Percentiles rank a stretch among this genome's conserved stretches.
phyloP scores from a whole-genome alignment of 768 basidiomycete genomes.

The Chalciporus sphaerocephalus region DNA sequence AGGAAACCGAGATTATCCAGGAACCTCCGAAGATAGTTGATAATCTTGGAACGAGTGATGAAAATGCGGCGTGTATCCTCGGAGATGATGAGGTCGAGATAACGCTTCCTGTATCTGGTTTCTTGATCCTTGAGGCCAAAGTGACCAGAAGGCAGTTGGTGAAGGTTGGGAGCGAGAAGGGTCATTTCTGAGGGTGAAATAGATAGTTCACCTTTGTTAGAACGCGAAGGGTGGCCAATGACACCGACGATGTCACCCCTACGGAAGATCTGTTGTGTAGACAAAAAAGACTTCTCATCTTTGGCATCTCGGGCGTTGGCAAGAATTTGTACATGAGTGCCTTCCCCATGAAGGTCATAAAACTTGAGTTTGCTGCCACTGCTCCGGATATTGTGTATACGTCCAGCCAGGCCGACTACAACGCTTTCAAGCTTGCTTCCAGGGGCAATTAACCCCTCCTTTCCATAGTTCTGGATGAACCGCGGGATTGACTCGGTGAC shows the following conservation, averaged over 20 bases:
- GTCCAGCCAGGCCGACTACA: conserved; percentile 73
- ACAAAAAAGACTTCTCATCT: conserved; percentile 59
- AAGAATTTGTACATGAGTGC: conserved; percentile 91
- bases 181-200: conserved; percentile 76
- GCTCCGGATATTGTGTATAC: conserved; percentile 85
- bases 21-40: conserved; percentile 91
- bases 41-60: conserved; percentile 80
- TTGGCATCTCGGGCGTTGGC: conserved; percentile 79
- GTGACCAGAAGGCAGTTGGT: conserved; percentile 89
- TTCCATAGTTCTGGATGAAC: conserved; percentile 72
- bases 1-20: conserved; percentile 90
- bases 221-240: conserved; percentile 81
- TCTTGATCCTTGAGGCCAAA: conserved; percentile 97
- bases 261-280: conserved; percentile 80
- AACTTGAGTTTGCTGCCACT: conserved; percentile 83
- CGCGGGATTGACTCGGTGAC: conserved; percentile 70
- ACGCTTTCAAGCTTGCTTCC: conserved; percentile 61
- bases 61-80: conserved; percentile 87
- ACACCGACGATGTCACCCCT: conserved; percentile 97
- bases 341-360: conserved; percentile 93
- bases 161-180: conserved; percentile 93
- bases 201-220: conserved; percentile 93
- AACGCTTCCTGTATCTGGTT: conserved; percentile 96
- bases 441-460: conserved; percentile 62
- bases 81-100: conserved; percentile 96